Evolutionary conservation across 2,329 filamentous ascomycete genomes (phyloP).

Genomic region (Phialophora expanda): DNA sequence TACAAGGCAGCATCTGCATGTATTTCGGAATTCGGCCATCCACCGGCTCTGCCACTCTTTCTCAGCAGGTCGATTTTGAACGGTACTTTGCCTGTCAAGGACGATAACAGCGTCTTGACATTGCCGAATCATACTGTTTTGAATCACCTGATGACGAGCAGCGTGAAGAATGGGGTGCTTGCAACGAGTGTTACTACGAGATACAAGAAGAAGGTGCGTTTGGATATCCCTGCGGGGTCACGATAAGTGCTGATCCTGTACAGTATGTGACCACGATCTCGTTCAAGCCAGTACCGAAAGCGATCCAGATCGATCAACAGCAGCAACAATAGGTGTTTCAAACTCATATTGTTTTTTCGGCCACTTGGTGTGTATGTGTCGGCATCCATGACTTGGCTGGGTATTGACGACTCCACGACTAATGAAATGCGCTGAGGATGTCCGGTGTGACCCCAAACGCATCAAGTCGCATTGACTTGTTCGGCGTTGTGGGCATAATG

Average conservation of each 20-base stretch:
- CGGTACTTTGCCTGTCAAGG: constrained; percentile 87
- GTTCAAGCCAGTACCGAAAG: constrained; percentile 79
- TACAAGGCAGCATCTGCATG: constrained; percentile 77
- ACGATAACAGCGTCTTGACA: constrained; percentile 94
- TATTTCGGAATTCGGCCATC: constrained; percentile 78
- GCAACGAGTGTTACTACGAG: constrained; percentile 96
- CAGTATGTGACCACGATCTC: constrained; percentile 97
- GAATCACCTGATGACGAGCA: constrained; percentile 95
- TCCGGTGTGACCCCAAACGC: background rate
- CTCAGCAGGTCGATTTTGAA: constrained; percentile 94
- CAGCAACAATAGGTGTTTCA: background rate
- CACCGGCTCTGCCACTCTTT: constrained; percentile 86
- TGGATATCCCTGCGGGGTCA: constrained; percentile 4
- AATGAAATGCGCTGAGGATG: background rate
- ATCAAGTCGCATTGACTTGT: background rate
- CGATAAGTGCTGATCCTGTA: constrained; percentile 15
- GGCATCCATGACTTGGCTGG: background rate
- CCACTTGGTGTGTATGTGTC: constrained; percentile 1
- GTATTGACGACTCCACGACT: constrained; percentile 2
- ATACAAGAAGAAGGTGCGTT: constrained; percentile 79
- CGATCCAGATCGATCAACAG: constrained; percentile 19
- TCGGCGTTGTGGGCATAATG: background rate
- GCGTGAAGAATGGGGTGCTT: constrained; percentile 94
- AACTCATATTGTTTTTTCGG: background rate
- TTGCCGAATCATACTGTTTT: constrained; percentile 97